Evolutionary conservation across 176 grass and related monocot genomes (phyloP), one percentile per base, ranked within the genome.

Genomic region (Melocanna baccifera): DNA sequence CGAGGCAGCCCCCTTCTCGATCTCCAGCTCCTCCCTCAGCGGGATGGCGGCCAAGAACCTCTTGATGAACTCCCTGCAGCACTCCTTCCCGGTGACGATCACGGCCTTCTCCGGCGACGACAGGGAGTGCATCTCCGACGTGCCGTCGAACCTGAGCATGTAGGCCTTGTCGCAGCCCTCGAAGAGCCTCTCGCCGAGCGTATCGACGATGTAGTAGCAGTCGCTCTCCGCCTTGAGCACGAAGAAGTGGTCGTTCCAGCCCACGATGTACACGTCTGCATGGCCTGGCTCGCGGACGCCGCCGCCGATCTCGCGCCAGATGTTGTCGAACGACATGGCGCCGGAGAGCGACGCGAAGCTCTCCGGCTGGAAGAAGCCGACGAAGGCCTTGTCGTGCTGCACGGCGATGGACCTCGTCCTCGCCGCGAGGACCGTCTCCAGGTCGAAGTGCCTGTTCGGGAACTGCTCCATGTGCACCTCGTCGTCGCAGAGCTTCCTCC

Each of bases 201-300:
- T 99, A 74, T 99, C 96, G 16, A 99, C 57, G 58, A 99, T 34
- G 69, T 91, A 85, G 85, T 92, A 99, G 56, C 87, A 89, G 83
- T 94, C 83, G n/a, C 23, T 41, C 71, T 94, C 91, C 22, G 87
- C 74, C 91, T 96, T 99, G 59, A 99, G 82, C 66, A 96, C 90
- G 77, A 99, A 99, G 86, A 99, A 99, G 87, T 99, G 97, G 77
- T 99, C 97, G 83, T 99, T 99, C 96, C 96, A 99, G 87, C 93
- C 92, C 9, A 99, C 88, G 41, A 99, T 91, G 72, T 94, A 99
- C 56, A 99, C 91, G 68, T 87, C 81, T 0, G 89, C 69, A 0
- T 79, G 50, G 0, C 78, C 81, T 2, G 83, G 69, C 23, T 52
- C 41, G 23, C 77, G 66, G 67, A 12, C 8, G 71, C 12, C 77